phyloP scores from a whole-genome alignment of 768 basidiomycete genomes.

The Leccinum boreale region DNA sequence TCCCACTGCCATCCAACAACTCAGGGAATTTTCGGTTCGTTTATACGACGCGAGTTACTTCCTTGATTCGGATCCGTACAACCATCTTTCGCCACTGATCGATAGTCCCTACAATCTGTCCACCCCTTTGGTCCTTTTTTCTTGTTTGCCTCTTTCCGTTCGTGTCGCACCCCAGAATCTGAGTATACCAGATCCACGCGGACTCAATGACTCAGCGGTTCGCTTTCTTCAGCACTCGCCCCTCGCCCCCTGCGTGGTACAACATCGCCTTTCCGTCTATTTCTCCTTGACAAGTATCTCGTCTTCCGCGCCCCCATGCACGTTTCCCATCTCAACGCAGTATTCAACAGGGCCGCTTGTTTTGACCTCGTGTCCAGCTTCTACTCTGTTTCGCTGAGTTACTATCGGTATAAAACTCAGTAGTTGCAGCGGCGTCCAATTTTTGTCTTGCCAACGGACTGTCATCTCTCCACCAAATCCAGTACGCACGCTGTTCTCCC shows the following conservation, averaged over 20 bases:
- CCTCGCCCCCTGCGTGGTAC: slow-evolving; percentile 3
- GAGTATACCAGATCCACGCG: slow-evolving; percentile 22
- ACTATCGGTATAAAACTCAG: slow-evolving; percentile 39
- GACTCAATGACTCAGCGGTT: slow-evolving; percentile 29
- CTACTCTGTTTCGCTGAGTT: slow-evolving; percentile 39
- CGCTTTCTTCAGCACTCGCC: slow-evolving; percentile 7
- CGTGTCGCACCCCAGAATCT: slow-evolving; percentile 19
- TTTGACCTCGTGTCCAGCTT: slow-evolving; percentile 36
- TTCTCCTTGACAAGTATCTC: slow-evolving; percentile 16
- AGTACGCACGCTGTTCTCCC: slow-evolving; percentile 14
- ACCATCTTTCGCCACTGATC: slow-evolving; percentile 13
- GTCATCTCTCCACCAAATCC: slow-evolving; percentile 29
- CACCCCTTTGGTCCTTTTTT: slow-evolving; percentile 7
- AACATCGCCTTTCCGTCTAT: slow-evolving; percentile 8
- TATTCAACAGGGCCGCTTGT: slow-evolving; percentile 31
- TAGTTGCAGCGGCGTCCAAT: slow-evolving; percentile 36
- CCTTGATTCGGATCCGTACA: slow-evolving; percentile 17
- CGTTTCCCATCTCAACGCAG: slow-evolving; percentile 25
- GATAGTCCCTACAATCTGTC: slow-evolving; percentile 12
- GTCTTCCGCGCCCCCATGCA: slow-evolving; percentile 10
- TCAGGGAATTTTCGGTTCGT: slow-evolving; percentile 16
- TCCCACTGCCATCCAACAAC: slow-evolving; percentile 17
- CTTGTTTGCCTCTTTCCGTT: slow-evolving; percentile 11
- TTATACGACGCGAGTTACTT: slow-evolving; percentile 11
- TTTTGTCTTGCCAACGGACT: slow-evolving; percentile 36